These are phyloP conservation scores for Xerocomus amazonicus DNA, from an alignment of 1,284 basidiomycete species.

Conservation along the genomic window DNA sequence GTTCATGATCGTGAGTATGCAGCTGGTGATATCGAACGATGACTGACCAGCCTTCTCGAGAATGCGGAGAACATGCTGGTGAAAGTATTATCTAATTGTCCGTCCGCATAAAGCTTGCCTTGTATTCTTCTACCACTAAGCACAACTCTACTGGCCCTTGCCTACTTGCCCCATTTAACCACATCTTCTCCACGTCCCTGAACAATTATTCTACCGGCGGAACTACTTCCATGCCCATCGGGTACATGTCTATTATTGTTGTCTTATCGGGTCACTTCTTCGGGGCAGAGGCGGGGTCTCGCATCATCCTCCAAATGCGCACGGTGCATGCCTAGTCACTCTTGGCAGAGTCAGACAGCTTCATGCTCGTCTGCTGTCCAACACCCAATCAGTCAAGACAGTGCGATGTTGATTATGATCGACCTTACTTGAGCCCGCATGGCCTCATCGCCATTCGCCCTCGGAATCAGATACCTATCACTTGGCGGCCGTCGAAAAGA, in stretches of 20 bases:
- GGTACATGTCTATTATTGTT: too few relatives aligned
- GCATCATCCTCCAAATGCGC: background rate
- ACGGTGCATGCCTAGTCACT: too few relatives aligned
- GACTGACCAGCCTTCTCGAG: conserved; percentile 30
- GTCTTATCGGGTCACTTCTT: background rate
- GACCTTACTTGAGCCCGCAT: too few relatives aligned
- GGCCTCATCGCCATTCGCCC: too few relatives aligned
- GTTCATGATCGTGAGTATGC: too few relatives aligned
- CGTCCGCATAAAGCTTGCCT: background rate
- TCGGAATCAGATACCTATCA: too few relatives aligned
- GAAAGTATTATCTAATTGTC: background rate
- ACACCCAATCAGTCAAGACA: too few relatives aligned
- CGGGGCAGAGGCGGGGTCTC: conserved; percentile 2
- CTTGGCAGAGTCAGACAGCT: too few relatives aligned
- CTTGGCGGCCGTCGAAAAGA: too few relatives aligned
- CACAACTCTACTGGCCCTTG: conserved; percentile 1
- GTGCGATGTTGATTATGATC: too few relatives aligned
- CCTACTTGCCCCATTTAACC: too few relatives aligned
- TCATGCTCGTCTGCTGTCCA: too few relatives aligned
- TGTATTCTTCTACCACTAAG: background rate
- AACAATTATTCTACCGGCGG: background rate
- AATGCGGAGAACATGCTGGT: conserved; percentile 31
- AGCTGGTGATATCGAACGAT: background rate
- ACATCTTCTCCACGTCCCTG: background rate
- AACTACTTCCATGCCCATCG: background rate